Evolutionary conservation across 768 basidiomycete species (phyloP), one percentile per base, ranked within the genome.

Genomic region (Termitomyces sp.): DNA sequence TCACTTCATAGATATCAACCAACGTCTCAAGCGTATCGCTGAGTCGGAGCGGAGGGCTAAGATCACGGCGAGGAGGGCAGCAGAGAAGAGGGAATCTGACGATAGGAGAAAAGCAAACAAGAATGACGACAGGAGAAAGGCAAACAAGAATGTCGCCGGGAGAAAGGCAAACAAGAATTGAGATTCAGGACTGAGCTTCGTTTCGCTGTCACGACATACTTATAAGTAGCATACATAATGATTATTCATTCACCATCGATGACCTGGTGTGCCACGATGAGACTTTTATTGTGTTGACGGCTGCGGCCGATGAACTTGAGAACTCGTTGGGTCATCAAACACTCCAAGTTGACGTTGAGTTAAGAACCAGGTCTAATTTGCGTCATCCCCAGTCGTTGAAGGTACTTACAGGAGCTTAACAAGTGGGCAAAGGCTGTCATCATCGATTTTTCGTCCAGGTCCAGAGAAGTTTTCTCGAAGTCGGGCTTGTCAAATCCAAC

Each of bases 1-100:
- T 24, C 82, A 85, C 67, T 91, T 88, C 68, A 66, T 91, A 55
- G 79, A 89, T 44, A 69, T 79, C 32, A 77, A 81, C 42, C 83
- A 84, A 50, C 79, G 76, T 12, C 62, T 77, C 50, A 76, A 77
- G 59, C 76, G 87, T 43, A 76, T 81, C 54, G 75, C 77, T 24
- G 75, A 75, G 57, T 77, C 82, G 0, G 77, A 79, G 60, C 78
- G 85, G 44, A 76, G 83, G 59, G 71, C 77, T 8, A 69, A 61
- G 40, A 62, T 70, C 9, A 68, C 62, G 44, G 61, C 56, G 26
- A 70, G 61, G 53, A 71, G 66, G 59, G 63, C 62, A 32, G 59
- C 47, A 40, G 59, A 68, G 57, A 71, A 68, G 65, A 63, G 67
- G 61, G 57, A 12, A 33, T 27, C 13, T 1, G n/a, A 30, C 22